phyloP scores from a whole-genome alignment of 176 grass and related monocot genomes.

The Aegilops tauschii region DNA sequence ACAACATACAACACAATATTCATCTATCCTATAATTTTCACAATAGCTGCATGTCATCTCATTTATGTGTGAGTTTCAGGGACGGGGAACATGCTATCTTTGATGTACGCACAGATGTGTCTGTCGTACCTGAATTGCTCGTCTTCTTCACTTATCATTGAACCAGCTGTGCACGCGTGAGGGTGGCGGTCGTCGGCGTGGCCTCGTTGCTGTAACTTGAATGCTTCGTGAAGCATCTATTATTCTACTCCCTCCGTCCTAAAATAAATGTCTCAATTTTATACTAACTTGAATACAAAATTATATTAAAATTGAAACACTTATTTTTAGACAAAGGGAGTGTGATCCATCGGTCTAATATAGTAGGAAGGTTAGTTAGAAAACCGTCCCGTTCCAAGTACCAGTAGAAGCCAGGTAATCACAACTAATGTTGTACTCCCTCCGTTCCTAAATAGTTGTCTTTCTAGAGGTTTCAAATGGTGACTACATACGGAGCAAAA shows the following conservation, averaged over 20 bases:
- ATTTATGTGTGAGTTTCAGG: background rate
- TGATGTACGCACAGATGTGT: background rate
- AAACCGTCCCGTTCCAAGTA: background rate
- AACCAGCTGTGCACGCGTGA: background rate
- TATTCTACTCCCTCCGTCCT: too few relatives aligned
- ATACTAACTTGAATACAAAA: too few relatives aligned
- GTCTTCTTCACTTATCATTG: background rate
- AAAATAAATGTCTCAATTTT: too few relatives aligned
- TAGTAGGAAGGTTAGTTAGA: background rate
- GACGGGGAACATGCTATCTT: background rate
- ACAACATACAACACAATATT: too few relatives aligned
- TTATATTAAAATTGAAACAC: too few relatives aligned
- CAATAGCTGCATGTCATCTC: background rate
- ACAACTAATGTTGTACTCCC: background rate
- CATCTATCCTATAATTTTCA: too few relatives aligned
- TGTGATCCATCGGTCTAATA: too few relatives aligned
- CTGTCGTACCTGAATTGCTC: constrained; percentile 1
- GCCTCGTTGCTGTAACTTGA: background rate
- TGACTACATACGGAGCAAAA: too few relatives aligned
- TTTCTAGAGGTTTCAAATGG: too few relatives aligned
- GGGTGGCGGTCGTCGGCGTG: background rate
- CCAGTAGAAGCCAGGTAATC: background rate
- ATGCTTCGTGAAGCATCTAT: background rate
- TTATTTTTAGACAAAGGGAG: too few relatives aligned
- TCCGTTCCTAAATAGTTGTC: too few relatives aligned